phyloP scores from a whole-genome alignment of 306 rosid species.

The Cicer cuneatum region DNA sequence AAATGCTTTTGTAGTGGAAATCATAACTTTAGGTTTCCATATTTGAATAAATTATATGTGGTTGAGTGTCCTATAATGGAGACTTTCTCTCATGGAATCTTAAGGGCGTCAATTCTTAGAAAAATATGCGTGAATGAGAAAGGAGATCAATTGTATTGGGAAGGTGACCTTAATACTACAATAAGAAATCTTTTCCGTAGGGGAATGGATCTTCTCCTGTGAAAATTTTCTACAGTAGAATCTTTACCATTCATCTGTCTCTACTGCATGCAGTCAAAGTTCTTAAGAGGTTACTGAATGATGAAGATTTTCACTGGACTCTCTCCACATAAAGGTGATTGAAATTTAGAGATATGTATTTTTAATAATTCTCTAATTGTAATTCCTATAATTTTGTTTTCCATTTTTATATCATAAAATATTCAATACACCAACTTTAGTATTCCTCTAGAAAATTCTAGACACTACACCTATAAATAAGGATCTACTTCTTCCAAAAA shows the following conservation, averaged over 20 bases:
- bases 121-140: constrained; percentile 35
- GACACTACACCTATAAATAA: no score
- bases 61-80: constrained; percentile 51
- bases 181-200: constrained; percentile 36
- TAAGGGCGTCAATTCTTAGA: constrained; percentile 49
- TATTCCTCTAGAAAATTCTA: no score
- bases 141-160: constrained; percentile 46
- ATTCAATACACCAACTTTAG: not conserved
- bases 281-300: no score
- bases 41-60: constrained; percentile 36
- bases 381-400: not conserved
- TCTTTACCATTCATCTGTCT: no score
- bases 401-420: not conserved
- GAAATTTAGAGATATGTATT: no score
- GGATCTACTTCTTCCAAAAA: no score
- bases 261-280: no score
- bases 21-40: constrained; percentile 50
- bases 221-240: no score
- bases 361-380: no score
- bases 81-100: constrained; percentile 47
- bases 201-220: no score
- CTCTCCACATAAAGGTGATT: no score
- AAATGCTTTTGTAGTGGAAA: constrained; percentile 45
- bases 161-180: constrained; percentile 47
- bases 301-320: no score